Base-by-base conservation (phyloP, 345 rosid genomes). In the Hypericum perforatum region DNA sequence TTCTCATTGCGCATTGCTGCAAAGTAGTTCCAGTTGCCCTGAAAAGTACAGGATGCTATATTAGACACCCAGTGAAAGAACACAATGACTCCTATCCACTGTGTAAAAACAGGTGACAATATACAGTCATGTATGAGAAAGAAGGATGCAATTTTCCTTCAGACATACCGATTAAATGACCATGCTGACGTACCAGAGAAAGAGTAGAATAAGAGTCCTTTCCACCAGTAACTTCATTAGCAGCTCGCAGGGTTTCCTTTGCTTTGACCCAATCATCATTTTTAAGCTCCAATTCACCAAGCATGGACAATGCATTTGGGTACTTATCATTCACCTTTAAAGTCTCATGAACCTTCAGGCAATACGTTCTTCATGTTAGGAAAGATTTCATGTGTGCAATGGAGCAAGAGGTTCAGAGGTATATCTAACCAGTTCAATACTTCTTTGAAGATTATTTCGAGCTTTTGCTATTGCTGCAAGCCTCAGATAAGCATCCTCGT, bases 181-280 rank as follows among this genome's bases (percentile, higher is more conserved):
- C 47, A 52, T 52, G 60, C 52, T 44, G 32, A 65, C 67, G 7
- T 66, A 91, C 98, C 94, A 91, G 76, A 73, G 96, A 81, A 47
- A 91, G 94, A 60, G 70, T 80, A 15, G 96, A 79, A 74, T 88
- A 91, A 74, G 96, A 91, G 68, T 91, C 96, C 70, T 88, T 91
- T 76, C 96, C 98, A 45, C 81, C 88, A 16, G 94, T 79, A 43
- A 83, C 95, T 71, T 91, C 96, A 78, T 78, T 82, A 58, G 95
- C 96, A 73, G 98, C 82, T 55, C 98, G 90, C 57, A 85, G 73
- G 32, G 98, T 91, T 72, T 91, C 98, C 70, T 91, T 91, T 52
- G 98, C 98, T 79, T 88, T 91, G 49, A 91, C 98, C 98, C 98
- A 91, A 63, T 91, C 96, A 74, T 91, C 98, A 64, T 83, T 91